phyloP scores from a whole-genome alignment of 2,329 filamentous ascomycete genomes.

The Diplodia seriata region DNA sequence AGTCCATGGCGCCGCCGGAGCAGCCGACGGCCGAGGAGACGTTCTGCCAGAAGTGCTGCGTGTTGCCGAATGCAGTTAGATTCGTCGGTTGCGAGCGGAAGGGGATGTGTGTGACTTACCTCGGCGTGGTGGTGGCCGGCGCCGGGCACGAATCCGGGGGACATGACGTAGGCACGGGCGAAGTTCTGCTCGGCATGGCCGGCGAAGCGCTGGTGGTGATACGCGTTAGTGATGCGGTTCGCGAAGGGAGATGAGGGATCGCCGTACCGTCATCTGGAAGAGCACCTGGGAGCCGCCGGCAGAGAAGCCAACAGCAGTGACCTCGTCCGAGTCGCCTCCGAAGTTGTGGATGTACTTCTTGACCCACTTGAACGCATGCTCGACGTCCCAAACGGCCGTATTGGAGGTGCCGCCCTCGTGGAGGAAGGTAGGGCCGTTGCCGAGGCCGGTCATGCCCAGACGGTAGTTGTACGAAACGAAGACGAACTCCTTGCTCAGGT shows the following conservation, averaged over 20 bases:
- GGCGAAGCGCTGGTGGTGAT: constrained; percentile 39
- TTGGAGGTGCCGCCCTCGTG: constrained; percentile 54
- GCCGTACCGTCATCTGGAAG: constrained; percentile 42
- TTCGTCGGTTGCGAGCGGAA: too few relatives aligned
- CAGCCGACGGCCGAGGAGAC: constrained; percentile 45
- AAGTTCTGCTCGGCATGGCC: constrained; percentile 44
- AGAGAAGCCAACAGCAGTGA: constrained; percentile 56
- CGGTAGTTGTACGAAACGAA: constrained; percentile 48
- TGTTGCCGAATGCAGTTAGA: too few relatives aligned
- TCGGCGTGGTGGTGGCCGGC: constrained; percentile 48
- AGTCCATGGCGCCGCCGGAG: constrained; percentile 40
- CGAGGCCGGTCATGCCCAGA: constrained; percentile 52
- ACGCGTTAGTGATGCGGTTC: not conserved
- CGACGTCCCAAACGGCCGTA: constrained; percentile 49
- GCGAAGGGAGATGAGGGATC: not conserved
- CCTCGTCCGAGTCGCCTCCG: constrained; percentile 55
- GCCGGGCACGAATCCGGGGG: constrained; percentile 43
- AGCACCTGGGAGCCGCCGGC: constrained; percentile 34
- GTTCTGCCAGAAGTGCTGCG: constrained; percentile 42
- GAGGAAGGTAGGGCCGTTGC: constrained; percentile 54
- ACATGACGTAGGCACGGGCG: constrained; percentile 40
- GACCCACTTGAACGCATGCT: constrained; percentile 58
- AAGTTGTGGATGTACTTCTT: constrained; percentile 56
- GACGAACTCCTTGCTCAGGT: constrained; percentile 49
- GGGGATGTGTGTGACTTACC: too few relatives aligned